These are phyloP conservation scores for Schizochytrium sp. DNA, from an alignment of 108 stramenopile species.

Conservation along the genomic window DNA sequence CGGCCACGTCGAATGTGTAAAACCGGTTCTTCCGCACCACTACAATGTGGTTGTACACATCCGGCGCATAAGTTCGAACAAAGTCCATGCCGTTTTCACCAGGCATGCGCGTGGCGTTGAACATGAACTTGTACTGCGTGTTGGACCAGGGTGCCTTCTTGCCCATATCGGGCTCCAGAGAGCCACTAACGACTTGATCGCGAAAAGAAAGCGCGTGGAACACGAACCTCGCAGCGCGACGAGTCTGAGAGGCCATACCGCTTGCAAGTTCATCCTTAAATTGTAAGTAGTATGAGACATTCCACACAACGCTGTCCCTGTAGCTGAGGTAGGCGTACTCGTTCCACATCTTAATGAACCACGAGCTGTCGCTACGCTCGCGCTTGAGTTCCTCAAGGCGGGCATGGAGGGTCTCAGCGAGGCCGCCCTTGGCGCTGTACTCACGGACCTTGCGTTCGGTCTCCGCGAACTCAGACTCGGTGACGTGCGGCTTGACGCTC, in stretches of 20 bases:
- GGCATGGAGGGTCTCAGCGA: slow-evolving; percentile 63
- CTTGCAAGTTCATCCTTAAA: slow-evolving; percentile 62
- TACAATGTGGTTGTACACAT: slow-evolving; percentile 69
- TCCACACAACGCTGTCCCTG: slow-evolving; percentile 68
- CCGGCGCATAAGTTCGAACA: slow-evolving; percentile 65
- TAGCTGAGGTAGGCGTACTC: slow-evolving; percentile 66
- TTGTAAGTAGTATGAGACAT: slow-evolving; percentile 69
- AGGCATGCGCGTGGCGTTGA: slow-evolving; percentile 70
- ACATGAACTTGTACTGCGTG: slow-evolving; percentile 72
- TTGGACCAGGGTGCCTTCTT: slow-evolving; percentile 70
- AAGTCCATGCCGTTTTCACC: slow-evolving; percentile 64
- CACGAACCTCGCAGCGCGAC: slow-evolving; percentile 64
- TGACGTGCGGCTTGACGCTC: slow-evolving; percentile 47
- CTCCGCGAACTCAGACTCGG: slow-evolving; percentile 39
- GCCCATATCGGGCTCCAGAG: slow-evolving; percentile 67
- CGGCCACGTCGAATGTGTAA: slow-evolving; percentile 67
- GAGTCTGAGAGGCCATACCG: slow-evolving; percentile 36
- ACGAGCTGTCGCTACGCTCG: slow-evolving; percentile 65
- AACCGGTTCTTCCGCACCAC: slow-evolving; percentile 69
- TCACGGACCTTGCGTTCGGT: slow-evolving; percentile 51
- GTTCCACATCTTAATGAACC: slow-evolving; percentile 71
- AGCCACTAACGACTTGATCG: slow-evolving; percentile 63
- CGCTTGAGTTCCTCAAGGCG: slow-evolving; percentile 63
- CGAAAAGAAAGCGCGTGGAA: slow-evolving; percentile 68
- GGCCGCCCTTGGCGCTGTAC: slow-evolving; percentile 61